Evolutionary conservation across 495 filamentous ascomycete species (phyloP), one percentile per base, ranked within the genome.

Genomic region (Aspergillus ellipticus): DNA sequence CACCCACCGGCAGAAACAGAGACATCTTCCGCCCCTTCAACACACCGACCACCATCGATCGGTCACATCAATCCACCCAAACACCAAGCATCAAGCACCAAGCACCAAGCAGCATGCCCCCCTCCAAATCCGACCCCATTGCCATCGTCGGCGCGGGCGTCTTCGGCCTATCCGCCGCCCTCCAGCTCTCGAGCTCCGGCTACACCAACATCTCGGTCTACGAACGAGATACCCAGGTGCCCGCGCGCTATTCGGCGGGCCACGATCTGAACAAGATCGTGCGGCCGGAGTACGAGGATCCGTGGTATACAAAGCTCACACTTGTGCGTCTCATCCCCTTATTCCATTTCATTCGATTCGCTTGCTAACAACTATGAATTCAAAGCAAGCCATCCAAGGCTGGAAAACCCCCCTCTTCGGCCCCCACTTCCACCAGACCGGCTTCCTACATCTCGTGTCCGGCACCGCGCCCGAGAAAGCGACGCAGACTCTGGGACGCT

Each of bases 221-320:
- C 19, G 78, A 81, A 33, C 66, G 71, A 33, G 75, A 67, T 24
- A 55, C 63, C 2, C 64, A 70, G 9, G 70, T 78, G 19, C 76
- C 76, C 16, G 64, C 73, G 4, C 54, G 63, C 3, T 72, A 60
- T 42, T 79, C 77, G 0, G 80, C 80, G 7, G 77, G 71, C 24
- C 74, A 75, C 54, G 79, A 84, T 57, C 55, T 80, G 26, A 84
- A 81, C 60, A 83, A 84, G 67, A 82, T 83, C 46, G 62, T 83
- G 19, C 72, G 81, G 6, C 76, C 76, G 10, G 79, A 82, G 49
- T 83, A 84, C 59, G 79, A 81, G 45, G 79, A 82, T 60, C 68
- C 68, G 4, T 80, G 81, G 51, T 84, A 84, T 33, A 75, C 76
- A 1, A 72, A 80, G 17, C 57, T 82, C 46, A 69, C 75, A 3